These are phyloP conservation scores for Pichia sp. DNA, from an alignment of 1,139 yeast species.

Conservation along the genomic window DNA sequence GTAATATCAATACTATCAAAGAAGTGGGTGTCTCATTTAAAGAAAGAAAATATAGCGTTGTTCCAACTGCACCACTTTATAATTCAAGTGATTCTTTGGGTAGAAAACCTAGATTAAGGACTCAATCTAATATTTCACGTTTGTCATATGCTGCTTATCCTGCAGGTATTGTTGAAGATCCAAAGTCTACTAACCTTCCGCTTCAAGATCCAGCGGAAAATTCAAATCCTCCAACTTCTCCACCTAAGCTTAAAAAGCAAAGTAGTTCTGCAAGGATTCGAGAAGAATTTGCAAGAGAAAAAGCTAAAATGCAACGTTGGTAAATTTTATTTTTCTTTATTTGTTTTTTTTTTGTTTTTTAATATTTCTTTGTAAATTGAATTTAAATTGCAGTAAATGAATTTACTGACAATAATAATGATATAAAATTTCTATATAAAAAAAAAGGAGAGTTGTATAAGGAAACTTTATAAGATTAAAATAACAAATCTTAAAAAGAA, in stretches of 20 bases:
- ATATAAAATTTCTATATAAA: not conserved
- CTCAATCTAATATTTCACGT: not conserved
- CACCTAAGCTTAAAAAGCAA: too few species aligned
- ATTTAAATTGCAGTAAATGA: slow-evolving; percentile 7
- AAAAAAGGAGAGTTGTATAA: not conserved
- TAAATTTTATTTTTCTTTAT: slow-evolving; percentile 1
- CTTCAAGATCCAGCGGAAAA: not conserved
- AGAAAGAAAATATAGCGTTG: slow-evolving; percentile 63
- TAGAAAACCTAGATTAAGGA: slow-evolving; percentile 9
- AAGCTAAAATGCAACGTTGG: too few species aligned
- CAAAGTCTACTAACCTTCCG: too few species aligned
- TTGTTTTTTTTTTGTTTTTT: not conserved
- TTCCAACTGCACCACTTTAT: slow-evolving; percentile 59
- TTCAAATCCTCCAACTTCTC: too few species aligned
- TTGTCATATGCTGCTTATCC: too few species aligned
- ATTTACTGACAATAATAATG: slow-evolving; percentile 7
- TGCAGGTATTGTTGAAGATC: too few species aligned
- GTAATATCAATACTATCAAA: slow-evolving; percentile 42
- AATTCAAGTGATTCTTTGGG: slow-evolving; percentile 1
- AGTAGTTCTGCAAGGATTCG: too few species aligned
- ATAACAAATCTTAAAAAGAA: not conserved
- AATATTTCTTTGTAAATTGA: not conserved
- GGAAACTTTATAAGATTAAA: not conserved
- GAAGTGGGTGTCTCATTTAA: slow-evolving; percentile 63
- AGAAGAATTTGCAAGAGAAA: too few species aligned